A percentile compares a stretch with the other conserved stretches of the same genome.
These are phyloP conservation scores for Taiozyma sp. DNA, from an alignment of 1,139 yeast genomes.

Conservation along the genomic window DNA sequence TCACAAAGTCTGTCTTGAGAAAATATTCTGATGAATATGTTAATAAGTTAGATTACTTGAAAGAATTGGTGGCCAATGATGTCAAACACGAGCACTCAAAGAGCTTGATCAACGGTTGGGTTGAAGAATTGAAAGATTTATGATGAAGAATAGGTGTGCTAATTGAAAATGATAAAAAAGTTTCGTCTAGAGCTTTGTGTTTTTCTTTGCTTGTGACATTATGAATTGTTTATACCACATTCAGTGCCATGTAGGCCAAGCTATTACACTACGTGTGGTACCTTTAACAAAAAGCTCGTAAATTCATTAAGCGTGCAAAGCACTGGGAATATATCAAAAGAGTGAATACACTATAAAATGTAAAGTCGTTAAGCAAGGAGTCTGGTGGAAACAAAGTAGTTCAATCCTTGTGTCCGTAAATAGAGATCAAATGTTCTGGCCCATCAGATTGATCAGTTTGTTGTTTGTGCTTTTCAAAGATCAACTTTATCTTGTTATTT, in stretches of 20 bases:
- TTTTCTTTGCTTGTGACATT: not conserved
- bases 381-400: not conserved
- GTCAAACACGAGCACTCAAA: slow-evolving; percentile 27
- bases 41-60: slow-evolving; percentile 21
- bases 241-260: not conserved
- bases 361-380: not conserved
- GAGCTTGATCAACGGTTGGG: slow-evolving; percentile 26
- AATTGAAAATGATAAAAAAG: not conserved
- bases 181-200: not conserved
- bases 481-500: slow-evolving; percentile 21
- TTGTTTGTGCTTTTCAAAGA: slow-evolving; percentile 13
- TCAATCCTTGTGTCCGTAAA: not conserved
- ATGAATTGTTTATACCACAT: not conserved
- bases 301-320: not conserved
- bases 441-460: slow-evolving; percentile 2
- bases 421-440: not conserved
- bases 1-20: slow-evolving; percentile 34
- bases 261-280: not conserved
- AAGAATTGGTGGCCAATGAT: slow-evolving; percentile 18
- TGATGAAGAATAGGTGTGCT: slow-evolving; percentile 7
- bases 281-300: not conserved
- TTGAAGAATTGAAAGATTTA: slow-evolving; percentile 27
- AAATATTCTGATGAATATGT: slow-evolving; percentile 31
- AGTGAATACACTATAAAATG: not conserved
- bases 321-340: not conserved